Evolutionary conservation across 805 yeast genomes (phyloP).

Genomic region (Cyberlindnera nakhonratchasimensis): DNA sequence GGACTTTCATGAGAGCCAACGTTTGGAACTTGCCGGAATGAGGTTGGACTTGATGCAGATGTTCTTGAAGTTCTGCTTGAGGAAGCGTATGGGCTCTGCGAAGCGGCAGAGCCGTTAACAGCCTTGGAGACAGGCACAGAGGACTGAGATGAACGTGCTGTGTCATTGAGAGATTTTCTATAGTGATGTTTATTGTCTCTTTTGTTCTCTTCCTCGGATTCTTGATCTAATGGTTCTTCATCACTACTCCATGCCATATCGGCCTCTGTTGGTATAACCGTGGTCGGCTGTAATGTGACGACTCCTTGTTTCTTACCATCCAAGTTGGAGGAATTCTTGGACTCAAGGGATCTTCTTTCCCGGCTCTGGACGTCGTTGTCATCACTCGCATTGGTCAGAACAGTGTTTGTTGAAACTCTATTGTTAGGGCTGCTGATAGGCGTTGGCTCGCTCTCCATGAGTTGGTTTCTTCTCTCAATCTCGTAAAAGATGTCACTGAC

Average conservation of each 20-base stretch:
- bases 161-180: neutral
- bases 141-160: neutral
- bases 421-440: neutral
- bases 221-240: no score
- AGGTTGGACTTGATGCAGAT: conserved; percentile 9
- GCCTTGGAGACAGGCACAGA: conserved; percentile 1
- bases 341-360: conserved; percentile 4
- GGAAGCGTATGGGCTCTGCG: conserved; percentile 1
- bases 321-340: neutral
- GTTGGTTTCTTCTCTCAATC: conserved; percentile 62
- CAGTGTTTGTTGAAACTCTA: conserved; percentile 7
- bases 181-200: neutral
- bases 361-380: conserved; percentile 4
- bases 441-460: conserved; percentile 1
- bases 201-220: conserved; percentile 42
- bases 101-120: neutral
- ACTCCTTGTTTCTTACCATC: conserved; percentile 19
- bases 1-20: conserved; percentile 9
- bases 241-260: conserved; percentile 86
- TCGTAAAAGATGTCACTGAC: conserved; percentile 87
- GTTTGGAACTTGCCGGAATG: conserved; percentile 8
- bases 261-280: conserved; percentile 82
- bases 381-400: conserved; percentile 1
- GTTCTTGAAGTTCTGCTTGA: conserved; percentile 5
- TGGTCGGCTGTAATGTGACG: conserved; percentile 54